Base-by-base conservation (phyloP, 192 early-diverging fungal genomes). In the Geranomyces michiganensis region DNA sequence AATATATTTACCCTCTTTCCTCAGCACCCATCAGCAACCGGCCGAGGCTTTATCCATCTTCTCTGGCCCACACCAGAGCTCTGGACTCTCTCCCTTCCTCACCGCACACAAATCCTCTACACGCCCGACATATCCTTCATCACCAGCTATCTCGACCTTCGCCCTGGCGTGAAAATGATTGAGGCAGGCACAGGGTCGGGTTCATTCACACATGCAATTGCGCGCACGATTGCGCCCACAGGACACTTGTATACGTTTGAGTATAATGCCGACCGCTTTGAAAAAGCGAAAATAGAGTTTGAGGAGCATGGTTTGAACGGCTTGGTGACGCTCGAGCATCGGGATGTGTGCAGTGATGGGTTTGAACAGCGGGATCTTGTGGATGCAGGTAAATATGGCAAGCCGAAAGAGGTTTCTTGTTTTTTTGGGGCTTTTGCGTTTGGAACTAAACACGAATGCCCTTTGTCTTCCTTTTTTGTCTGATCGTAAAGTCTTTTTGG, bases 131-230 rank as follows among this genome's bases (percentile, higher is more conserved):
- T 99, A 75, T 92, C 96, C 15, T 90, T 95, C 49, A 90, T 99
- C 24, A 90, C 89, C 15, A 74, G 85, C 33, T 84, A 87, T 62
- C 86, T 99, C 60, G 91, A 96, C 56, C 79, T 97, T 66, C 87
- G 82, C 64, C 95, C 95, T 5, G 95, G 96, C 19, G 85, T 85
- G 60, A 76, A 87, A 13, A 88, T 97, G 68, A 87, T 97, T 56
- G 96, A 99, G 78, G 90, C 90, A 80, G 89, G 92, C 32, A 99
- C 96, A 7, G 96, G 96, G 24, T 92, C 90, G 43, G 96, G 94
- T n/a, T 99, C 96, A 12, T 97, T 99, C 66, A 96, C 96, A 17
- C 96, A 99, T 74, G 94, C 94, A 12, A 89, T 97, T 56, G 93
- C 90, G 0, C 85, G 95, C 17, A 93, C 92, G 0, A 84, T 97